phyloP scores from a whole-genome alignment of 2,329 filamentous ascomycete genomes.

The Aspergillus versicolor region DNA sequence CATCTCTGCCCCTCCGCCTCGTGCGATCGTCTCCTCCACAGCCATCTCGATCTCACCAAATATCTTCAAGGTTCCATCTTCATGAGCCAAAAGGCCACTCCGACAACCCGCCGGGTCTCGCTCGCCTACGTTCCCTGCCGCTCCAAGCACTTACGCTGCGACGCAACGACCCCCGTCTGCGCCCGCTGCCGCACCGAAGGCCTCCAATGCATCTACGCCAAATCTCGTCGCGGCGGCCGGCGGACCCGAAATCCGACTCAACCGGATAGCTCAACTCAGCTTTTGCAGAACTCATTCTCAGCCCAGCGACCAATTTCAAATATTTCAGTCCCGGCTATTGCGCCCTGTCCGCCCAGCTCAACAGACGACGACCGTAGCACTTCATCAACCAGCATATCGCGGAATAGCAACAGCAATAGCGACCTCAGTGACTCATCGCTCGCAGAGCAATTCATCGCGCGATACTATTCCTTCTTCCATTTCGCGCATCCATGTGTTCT shows the following conservation, averaged over 20 bases:
- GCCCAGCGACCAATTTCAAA: background rate
- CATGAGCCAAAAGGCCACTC: background rate
- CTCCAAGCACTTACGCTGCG: constrained; percentile 45
- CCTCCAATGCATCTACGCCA: constrained; percentile 48
- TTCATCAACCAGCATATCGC: background rate
- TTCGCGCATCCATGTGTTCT: constrained; percentile 24
- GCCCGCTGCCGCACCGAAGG: constrained; percentile 38
- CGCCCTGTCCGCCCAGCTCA: background rate
- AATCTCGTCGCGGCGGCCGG: constrained; percentile 44
- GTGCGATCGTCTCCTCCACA: background rate
- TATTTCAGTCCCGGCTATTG: background rate
- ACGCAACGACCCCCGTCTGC: constrained; percentile 44
- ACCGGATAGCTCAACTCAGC: background rate
- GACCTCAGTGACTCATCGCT: background rate
- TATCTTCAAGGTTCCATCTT: background rate
- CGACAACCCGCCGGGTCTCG: constrained; percentile 8
- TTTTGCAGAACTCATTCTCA: background rate
- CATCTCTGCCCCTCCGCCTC: too few relatives aligned
- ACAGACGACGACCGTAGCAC: background rate
- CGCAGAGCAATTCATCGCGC: constrained; percentile 5
- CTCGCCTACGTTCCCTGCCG: constrained; percentile 26
- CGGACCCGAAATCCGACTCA: background rate
- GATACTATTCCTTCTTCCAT: constrained; percentile 29
- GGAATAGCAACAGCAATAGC: background rate
- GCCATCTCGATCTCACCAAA: background rate